A percentile compares a stretch with the other conserved stretches of the same genome.
Evolutionary conservation across 2,329 filamentous ascomycete species (phyloP).

Genomic region (Botrytis aclada): DNA sequence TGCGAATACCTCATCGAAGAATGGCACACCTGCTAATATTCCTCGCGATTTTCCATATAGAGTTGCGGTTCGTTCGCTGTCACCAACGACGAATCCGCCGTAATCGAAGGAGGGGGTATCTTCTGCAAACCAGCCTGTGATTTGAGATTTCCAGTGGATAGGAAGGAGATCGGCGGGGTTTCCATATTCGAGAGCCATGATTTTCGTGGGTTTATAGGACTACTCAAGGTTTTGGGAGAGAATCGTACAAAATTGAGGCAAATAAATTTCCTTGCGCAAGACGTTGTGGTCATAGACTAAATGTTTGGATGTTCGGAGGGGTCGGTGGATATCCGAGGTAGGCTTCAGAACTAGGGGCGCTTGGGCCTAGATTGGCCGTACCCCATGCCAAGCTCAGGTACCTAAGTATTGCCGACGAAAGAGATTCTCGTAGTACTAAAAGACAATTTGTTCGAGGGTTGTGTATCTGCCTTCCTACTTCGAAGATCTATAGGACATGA

Average conservation of each 20-base stretch:
- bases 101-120: conserved; percentile 97
- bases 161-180: conserved; percentile 73
- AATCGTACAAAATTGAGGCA: neutral
- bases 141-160: conserved; percentile 75
- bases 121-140: conserved; percentile 86
- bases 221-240: neutral
- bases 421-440: neutral
- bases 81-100: conserved; percentile 92
- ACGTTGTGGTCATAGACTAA: neutral
- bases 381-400: neutral
- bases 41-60: conserved; percentile 71
- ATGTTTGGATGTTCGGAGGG: neutral
- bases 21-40: conserved; percentile 85
- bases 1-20: conserved; percentile 89
- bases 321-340: neutral
- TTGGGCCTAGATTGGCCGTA: neutral
- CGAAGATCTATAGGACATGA: neutral
- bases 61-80: conserved; percentile 59
- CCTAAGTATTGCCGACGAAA: neutral
- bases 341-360: neutral
- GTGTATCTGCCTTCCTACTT: neutral
- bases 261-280: neutral
- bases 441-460: too few species aligned
- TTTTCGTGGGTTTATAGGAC: neutral
- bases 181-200: conserved; percentile 46